Percentiles rank a stretch among this genome's conserved stretches.
phyloP scores from a whole-genome alignment of 257 asterid genomes.

The Penstemon newberryi region DNA sequence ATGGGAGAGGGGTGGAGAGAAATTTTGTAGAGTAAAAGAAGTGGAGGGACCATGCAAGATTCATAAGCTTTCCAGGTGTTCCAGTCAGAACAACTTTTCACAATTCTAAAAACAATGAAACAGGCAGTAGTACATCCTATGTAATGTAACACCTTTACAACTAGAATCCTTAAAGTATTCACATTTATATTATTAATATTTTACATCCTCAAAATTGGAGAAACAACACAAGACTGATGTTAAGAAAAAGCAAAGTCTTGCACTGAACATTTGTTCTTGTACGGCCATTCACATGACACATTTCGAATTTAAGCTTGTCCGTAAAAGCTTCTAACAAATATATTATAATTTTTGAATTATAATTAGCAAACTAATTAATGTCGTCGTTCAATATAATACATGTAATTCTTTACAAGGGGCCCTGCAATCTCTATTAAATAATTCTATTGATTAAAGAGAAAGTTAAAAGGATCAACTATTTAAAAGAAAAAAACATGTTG shows the following conservation, averaged over 20 bases:
- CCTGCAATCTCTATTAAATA: constrained; percentile 23
- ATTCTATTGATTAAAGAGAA: constrained; percentile 56
- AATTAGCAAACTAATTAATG: constrained; percentile 1
- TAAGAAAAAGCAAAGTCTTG: no score
- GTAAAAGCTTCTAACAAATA: background rate
- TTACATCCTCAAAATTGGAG: no score
- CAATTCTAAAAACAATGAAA: constrained; percentile 14
- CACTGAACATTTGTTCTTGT: no score
- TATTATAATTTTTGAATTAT: background rate
- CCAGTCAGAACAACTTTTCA: constrained; percentile 36
- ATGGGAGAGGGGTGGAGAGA: constrained; percentile 19
- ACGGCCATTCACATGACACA: no score
- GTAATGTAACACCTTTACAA: constrained; percentile 46
- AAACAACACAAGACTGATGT: background rate
- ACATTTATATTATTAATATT: no score
- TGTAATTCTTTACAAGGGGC: background rate
- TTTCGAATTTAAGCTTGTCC: no score
- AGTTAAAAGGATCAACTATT: constrained; percentile 45
- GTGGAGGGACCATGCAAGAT: constrained; percentile 25
- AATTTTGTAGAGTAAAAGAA: constrained; percentile 20
- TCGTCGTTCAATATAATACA: constrained; percentile 2
- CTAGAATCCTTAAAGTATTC: constrained; percentile 35
- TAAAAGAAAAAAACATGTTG: constrained; percentile 25
- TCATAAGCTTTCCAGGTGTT: constrained; percentile 53
- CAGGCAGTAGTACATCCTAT: background rate